Conservation (phyloP, 495 filamentous ascomycete genomes). For the Daldinia grandis region DNA sequence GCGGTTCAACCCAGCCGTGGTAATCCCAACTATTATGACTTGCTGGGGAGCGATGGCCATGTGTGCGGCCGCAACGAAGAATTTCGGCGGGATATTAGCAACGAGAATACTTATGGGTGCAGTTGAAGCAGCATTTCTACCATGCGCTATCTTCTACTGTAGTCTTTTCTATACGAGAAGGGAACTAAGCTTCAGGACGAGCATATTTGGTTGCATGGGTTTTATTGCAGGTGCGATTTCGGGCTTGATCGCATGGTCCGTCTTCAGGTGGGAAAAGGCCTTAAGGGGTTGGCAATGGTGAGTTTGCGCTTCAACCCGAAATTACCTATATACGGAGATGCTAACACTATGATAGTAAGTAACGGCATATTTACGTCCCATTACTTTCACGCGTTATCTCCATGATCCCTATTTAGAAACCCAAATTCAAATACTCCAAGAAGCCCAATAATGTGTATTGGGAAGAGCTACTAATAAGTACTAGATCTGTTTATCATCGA, state of each 20-base stretch:
- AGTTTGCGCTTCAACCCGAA: slow-evolving; percentile 10
- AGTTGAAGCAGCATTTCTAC: slow-evolving; percentile 52
- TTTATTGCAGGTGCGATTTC: slow-evolving; percentile 50
- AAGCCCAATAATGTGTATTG: no score
- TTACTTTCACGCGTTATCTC: no score
- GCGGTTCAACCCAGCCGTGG: slow-evolving; percentile 26
- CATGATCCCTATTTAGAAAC: no score
- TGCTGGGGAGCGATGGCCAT: slow-evolving; percentile 52
- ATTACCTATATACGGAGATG: not conserved
- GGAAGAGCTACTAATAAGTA: not conserved
- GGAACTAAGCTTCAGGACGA: slow-evolving; percentile 46
- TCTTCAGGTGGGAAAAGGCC: slow-evolving; percentile 39
- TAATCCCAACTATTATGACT: slow-evolving; percentile 36
- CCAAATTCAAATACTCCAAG: no score
- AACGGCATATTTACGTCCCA: not conserved
- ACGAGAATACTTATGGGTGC: slow-evolving; percentile 63
- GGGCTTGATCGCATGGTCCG: slow-evolving; percentile 52
- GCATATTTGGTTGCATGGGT: slow-evolving; percentile 37
- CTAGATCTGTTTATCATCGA: slow-evolving; percentile 23
- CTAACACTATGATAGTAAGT: slow-evolving; percentile 12
- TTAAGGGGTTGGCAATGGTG: slow-evolving; percentile 39
- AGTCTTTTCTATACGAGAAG: slow-evolving; percentile 55
- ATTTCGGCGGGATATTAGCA: slow-evolving; percentile 53
- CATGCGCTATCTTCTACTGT: slow-evolving; percentile 43
- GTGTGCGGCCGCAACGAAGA: slow-evolving; percentile 46